Evolutionary conservation across 176 grass and related monocot genomes (phyloP).

Genomic region (Lolium multiflorum): DNA sequence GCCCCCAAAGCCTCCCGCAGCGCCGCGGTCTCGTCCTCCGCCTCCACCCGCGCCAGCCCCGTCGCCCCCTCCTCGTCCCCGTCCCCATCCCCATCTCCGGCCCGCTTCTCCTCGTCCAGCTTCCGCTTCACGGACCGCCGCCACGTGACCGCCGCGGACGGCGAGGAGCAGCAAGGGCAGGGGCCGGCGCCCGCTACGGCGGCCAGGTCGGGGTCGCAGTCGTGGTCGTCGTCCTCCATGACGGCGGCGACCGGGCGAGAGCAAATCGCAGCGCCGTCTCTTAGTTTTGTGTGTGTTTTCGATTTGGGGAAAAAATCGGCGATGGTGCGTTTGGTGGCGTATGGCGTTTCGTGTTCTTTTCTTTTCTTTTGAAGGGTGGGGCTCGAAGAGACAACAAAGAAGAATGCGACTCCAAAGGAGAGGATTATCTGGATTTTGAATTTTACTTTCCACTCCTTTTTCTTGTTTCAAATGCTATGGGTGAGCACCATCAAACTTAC

Average conservation of each 20-base stretch:
- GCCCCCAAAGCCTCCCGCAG: conserved; percentile 66
- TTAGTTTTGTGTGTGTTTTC: neutral
- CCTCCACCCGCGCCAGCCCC: conserved; percentile 62
- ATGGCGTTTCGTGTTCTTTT: conserved; percentile 8
- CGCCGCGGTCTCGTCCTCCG: conserved; percentile 58
- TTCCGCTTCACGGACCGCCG: conserved; percentile 86
- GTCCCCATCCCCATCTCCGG: too few species aligned
- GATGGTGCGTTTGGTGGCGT: conserved; percentile 14
- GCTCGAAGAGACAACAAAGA: conserved; percentile 33
- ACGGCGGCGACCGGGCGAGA: neutral
- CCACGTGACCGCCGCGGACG: conserved; percentile 40
- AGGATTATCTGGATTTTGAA: neutral
- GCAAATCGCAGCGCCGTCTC: conserved; percentile 16
- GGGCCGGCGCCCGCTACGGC: neutral
- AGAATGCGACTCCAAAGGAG: neutral
- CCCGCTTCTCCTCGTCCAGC: conserved; percentile 37
- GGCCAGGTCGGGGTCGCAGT: conserved; percentile 15
- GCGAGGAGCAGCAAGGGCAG: conserved; percentile 61
- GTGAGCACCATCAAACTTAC: neutral
- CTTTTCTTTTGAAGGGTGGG: conserved; percentile 14
- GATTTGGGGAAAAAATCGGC: conserved; percentile 34
- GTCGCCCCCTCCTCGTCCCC: neutral
- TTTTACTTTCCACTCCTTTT: neutral
- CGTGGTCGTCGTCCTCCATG: conserved; percentile 53
- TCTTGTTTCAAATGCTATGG: neutral